Base-by-base conservation (phyloP, 306 rosid species). In the Arachis hypogaea region DNA sequence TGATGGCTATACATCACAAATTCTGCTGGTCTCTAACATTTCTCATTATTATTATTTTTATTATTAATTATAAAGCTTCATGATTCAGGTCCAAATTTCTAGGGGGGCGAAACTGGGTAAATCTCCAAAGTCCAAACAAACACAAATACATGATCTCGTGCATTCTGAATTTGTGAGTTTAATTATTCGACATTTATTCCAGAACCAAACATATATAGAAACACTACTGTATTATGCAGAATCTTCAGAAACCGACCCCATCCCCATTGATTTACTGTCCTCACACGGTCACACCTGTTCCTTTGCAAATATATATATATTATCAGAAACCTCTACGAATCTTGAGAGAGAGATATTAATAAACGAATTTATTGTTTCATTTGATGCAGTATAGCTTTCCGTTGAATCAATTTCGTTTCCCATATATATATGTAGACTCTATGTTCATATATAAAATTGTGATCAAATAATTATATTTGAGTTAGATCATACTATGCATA, bases 101-200 rank as follows among this genome's bases (percentile, higher is more conserved):
- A 12, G 5, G 14, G 12, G 8, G 6, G 33, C 44, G 18, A 50
- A 11, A 40, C 4, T n/a, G 57, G 9, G 72, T 36, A 54, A 55
- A 59, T 41, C 45, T 76, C 75, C 64, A 22, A 22, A 22, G 36
- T 76, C 75, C 64, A 22, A 22, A 22, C 22, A 22, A 22, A 22
- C 73, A 47, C 58, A 47, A 66, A 66, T 75, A 79, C 71, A 66
- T 65, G 68, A 64, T 72, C 74, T 14, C 3, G 59, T 52, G 56
- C n/a, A 41, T 42, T 63, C 58, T 8, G 52, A 30, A 64, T 72
- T 72, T 45, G 9, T n/a, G 28, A 56, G 47, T 64, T 45, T 64
- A 38, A 51, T 74, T 63, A 63, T 59, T 41, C 40, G 74, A 79
- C 78, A 79, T 49, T 71, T 72, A 79, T 72, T 79, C 82, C 58